These are phyloP conservation scores for Russula ochroleuca DNA, from an alignment of 768 basidiomycete genomes.

Conservation along the genomic window DNA sequence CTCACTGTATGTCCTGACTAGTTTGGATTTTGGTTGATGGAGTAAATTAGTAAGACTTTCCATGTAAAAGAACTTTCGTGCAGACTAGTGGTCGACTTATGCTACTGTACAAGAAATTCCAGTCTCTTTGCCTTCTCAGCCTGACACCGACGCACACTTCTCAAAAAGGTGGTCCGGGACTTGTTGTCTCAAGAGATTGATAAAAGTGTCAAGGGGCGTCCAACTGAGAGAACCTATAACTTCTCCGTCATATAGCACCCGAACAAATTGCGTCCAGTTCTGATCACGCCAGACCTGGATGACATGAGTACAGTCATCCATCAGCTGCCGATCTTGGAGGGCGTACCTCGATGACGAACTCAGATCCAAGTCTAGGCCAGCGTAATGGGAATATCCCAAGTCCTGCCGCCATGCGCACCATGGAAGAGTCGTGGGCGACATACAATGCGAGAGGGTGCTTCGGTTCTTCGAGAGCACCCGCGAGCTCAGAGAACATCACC, in stretches of 20 bases:
- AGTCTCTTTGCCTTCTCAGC: background rate
- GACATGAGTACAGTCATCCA: background rate
- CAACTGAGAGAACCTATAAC: conserved; percentile 37
- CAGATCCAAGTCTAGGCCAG: conserved; percentile 47
- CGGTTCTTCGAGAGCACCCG: conserved; percentile 35
- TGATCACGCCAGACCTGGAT: conserved; percentile 39
- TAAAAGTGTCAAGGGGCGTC: conserved; percentile 36
- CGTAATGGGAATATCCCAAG: conserved; percentile 37
- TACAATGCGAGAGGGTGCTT: conserved; percentile 38
- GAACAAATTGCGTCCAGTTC: conserved; percentile 34
- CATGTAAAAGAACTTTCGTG: too few species aligned
- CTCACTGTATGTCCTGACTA: too few species aligned
- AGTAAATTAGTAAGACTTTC: too few species aligned
- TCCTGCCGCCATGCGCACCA: conserved; percentile 38
- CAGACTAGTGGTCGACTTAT: background rate
- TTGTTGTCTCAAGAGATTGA: conserved; percentile 33
- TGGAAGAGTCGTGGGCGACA: conserved; percentile 45
- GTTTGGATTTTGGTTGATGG: too few species aligned
- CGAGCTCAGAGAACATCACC: conserved; percentile 44
- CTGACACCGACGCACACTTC: conserved; percentile 18
- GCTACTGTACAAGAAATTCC: background rate
- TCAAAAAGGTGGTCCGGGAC: conserved; percentile 37
- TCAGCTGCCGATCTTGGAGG: background rate
- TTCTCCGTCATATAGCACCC: conserved; percentile 43
- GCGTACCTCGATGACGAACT: conserved; percentile 43